Percentiles rank a stretch among this genome's conserved stretches.
Conservation (phyloP, 345 rosid genomes). For the Syzygium oleosum region DNA sequence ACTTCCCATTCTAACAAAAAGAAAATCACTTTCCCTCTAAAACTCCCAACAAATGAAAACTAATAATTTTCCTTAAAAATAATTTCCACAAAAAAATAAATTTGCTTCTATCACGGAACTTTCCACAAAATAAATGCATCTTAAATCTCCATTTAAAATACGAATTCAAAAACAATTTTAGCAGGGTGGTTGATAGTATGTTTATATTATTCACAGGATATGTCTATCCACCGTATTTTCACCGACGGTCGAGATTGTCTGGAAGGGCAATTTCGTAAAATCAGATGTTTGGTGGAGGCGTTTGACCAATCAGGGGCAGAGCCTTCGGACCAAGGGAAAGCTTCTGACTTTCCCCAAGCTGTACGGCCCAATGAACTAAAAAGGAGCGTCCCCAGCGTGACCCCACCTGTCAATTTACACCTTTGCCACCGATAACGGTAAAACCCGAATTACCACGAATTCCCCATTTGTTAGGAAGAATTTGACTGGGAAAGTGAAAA, state of each 20-base stretch:
- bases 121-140: neutral
- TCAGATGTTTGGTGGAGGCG: neutral
- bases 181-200: neutral
- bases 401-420: neutral
- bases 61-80: neutral
- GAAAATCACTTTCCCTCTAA: rapidly evolving
- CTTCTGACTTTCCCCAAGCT: neutral
- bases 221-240: neutral
- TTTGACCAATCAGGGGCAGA: neutral
- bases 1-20: rapidly evolving
- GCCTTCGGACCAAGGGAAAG: neutral
- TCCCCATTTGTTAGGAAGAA: neutral
- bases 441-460: neutral
- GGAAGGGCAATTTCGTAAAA: neutral
- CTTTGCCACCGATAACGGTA: neutral
- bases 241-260: neutral
- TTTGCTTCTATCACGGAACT: neutral
- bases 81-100: neutral
- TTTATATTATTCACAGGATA: neutral
- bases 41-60: neutral
- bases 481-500: neutral
- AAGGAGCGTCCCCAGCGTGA: neutral
- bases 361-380: neutral
- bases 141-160: neutral
- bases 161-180: neutral